Conservation (phyloP, 805 yeast species). For the Saccharomycopsis javanensis region DNA sequence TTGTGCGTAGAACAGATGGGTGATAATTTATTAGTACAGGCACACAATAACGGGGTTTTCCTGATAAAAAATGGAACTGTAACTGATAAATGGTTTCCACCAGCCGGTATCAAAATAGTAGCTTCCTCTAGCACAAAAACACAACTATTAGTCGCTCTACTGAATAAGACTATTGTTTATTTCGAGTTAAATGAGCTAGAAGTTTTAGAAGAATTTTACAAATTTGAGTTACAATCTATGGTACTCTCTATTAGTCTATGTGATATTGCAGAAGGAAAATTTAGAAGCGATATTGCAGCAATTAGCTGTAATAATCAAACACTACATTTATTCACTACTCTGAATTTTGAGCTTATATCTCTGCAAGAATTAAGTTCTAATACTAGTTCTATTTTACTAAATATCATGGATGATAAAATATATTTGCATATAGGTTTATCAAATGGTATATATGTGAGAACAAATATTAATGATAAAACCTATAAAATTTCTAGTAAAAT, state of each 20-base stretch:
- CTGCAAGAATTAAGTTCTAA: slow-evolving; percentile 49
- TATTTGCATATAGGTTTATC: slow-evolving; percentile 68
- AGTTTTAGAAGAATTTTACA: slow-evolving; percentile 59
- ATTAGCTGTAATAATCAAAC: slow-evolving; percentile 67
- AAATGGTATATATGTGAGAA: slow-evolving; percentile 72
- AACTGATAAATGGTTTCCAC: slow-evolving; percentile 70
- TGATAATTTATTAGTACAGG: slow-evolving; percentile 51
- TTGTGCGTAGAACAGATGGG: slow-evolving; percentile 66
- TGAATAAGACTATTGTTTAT: slow-evolving; percentile 68
- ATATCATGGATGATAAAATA: slow-evolving; percentile 26
- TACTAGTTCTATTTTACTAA: slow-evolving; percentile 36
- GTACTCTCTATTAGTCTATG: slow-evolving; percentile 40
- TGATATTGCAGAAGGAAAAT: slow-evolving; percentile 37
- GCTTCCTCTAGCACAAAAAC: slow-evolving; percentile 52
- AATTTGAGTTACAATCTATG: slow-evolving; percentile 42
- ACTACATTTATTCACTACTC: slow-evolving; percentile 56
- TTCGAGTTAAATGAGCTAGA: slow-evolving; percentile 66
- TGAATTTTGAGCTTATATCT: slow-evolving; percentile 41
- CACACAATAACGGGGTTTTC: slow-evolving; percentile 60
- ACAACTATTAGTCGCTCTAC: slow-evolving; percentile 63
- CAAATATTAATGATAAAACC: slow-evolving; percentile 43
- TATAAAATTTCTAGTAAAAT: slow-evolving; percentile 60
- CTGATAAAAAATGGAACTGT: slow-evolving; percentile 35
- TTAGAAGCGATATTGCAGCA: slow-evolving; percentile 48
- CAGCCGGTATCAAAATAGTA: slow-evolving; percentile 58